A percentile compares a stretch with the other conserved stretches of the same genome.
These are phyloP conservation scores for Solanum paucissectum DNA, from an alignment of 257 asterid genomes.

Conservation along the genomic window DNA sequence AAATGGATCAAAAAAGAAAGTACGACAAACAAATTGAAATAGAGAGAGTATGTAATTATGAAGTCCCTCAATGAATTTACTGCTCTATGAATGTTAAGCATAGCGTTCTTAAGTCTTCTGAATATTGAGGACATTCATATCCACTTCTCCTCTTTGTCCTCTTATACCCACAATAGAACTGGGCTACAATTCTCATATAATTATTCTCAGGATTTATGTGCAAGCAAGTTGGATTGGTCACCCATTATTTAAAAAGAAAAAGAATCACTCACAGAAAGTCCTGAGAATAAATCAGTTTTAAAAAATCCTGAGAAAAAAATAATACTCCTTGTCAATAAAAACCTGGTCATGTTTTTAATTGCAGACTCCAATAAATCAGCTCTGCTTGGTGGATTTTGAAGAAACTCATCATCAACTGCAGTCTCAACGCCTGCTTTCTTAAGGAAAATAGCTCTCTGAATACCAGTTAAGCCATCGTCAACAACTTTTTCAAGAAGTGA, in stretches of 20 bases:
- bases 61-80: background rate
- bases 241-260: background rate
- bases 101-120: background rate
- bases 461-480: slow-evolving; percentile 73
- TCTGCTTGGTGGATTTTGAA: slow-evolving; percentile 72
- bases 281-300: background rate
- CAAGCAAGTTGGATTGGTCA: background rate
- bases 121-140: background rate
- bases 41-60: background rate
- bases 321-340: slow-evolving; percentile 8
- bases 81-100: background rate
- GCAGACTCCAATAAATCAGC: slow-evolving; percentile 77
- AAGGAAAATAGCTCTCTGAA: slow-evolving; percentile 85
- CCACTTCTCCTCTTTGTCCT: background rate
- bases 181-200: background rate
- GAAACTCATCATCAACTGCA: slow-evolving; percentile 64
- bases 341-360: slow-evolving; percentile 81
- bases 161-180: background rate
- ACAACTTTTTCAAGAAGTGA: slow-evolving; percentile 76
- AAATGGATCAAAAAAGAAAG: background rate
- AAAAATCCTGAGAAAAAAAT: background rate
- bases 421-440: slow-evolving; percentile 87
- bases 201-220: background rate
- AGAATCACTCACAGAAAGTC: background rate
- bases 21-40: background rate